Conservation (phyloP, 345 rosid species). For the Arabis hirsuta region DNA sequence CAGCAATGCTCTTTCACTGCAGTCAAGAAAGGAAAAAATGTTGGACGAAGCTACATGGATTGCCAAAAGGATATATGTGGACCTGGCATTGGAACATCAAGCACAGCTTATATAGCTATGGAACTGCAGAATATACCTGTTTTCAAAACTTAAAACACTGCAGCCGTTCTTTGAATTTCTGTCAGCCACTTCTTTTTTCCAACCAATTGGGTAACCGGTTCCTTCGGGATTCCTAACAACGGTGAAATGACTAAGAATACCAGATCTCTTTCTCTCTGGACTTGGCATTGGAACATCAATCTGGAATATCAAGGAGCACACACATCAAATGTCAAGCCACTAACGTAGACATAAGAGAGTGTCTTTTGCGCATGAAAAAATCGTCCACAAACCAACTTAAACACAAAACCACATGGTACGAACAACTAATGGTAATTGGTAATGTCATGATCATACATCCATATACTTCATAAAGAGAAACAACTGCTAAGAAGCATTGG, state of each 20-base stretch:
- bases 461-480: conserved; percentile 29
- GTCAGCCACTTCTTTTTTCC: conserved; percentile 78
- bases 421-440: conserved; percentile 16
- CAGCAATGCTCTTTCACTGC: conserved; percentile 94
- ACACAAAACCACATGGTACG: conserved; percentile 6
- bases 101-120: background rate
- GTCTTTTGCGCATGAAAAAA: conserved; percentile 21
- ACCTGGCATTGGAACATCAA: background rate
- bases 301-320: conserved; percentile 54
- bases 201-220: conserved; percentile 94
- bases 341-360: conserved; percentile 22
- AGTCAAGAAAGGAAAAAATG: conserved; percentile 35
- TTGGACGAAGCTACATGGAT: conserved; percentile 21
- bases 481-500: conserved; percentile 31
- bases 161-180: conserved; percentile 82
- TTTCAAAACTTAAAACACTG: conserved; percentile 73
- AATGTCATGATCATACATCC: conserved; percentile 20
- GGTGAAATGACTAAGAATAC: conserved; percentile 81
- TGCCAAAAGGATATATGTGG: conserved; percentile 23
- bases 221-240: conserved; percentile 94
- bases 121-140: conserved; percentile 58
- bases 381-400: conserved; percentile 2
- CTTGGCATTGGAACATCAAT: conserved; percentile 92
- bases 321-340: conserved; percentile 26
- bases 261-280: conserved; percentile 84